Conservation (phyloP, 129 eudicot genomes). For the Artemisia annua region DNA sequence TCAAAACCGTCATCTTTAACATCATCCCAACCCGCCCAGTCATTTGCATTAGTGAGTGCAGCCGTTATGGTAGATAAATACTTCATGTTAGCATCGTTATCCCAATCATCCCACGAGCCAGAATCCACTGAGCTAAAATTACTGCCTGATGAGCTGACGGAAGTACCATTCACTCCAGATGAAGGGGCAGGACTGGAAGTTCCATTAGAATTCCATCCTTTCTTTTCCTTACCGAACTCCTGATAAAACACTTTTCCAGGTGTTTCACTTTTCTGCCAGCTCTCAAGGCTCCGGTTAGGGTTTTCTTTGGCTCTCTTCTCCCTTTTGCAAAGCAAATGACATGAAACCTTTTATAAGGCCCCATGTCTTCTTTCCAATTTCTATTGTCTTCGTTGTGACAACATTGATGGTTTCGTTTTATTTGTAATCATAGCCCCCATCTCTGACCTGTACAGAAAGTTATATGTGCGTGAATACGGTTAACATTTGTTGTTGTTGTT, state of each 20-base stretch:
- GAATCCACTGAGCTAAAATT: slow-evolving; percentile 48
- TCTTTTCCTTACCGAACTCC: slow-evolving; percentile 51
- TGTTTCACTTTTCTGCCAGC: slow-evolving; percentile 57
- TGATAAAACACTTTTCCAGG: slow-evolving; percentile 59
- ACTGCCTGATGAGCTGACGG: slow-evolving; percentile 50
- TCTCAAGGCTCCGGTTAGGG: slow-evolving; percentile 41
- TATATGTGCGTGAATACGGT: neutral
- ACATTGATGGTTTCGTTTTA: slow-evolving; percentile 89
- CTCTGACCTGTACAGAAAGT: slow-evolving; percentile 64
- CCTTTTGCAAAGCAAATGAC: slow-evolving; percentile 95
- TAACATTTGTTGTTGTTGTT: neutral
- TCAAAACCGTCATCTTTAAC: slow-evolving; percentile 74
- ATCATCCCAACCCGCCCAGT: slow-evolving; percentile 98
- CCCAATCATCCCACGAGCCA: slow-evolving; percentile 95
- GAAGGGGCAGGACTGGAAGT: neutral
- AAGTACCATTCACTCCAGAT: slow-evolving; percentile 36
- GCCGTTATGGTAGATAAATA: slow-evolving; percentile 41
- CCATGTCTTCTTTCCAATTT: slow-evolving; percentile 97
- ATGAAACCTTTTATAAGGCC: slow-evolving; percentile 92
- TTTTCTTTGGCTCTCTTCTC: slow-evolving; percentile 79
- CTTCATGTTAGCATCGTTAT: slow-evolving; percentile 49
- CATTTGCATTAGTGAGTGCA: slow-evolving; percentile 53
- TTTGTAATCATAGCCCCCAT: slow-evolving; percentile 85
- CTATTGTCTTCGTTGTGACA: slow-evolving; percentile 80
- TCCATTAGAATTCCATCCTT: slow-evolving; percentile 58